Evolutionary conservation across 352 stramenopile species (phyloP).

Genomic region (Globisporangium iwayamae): DNA sequence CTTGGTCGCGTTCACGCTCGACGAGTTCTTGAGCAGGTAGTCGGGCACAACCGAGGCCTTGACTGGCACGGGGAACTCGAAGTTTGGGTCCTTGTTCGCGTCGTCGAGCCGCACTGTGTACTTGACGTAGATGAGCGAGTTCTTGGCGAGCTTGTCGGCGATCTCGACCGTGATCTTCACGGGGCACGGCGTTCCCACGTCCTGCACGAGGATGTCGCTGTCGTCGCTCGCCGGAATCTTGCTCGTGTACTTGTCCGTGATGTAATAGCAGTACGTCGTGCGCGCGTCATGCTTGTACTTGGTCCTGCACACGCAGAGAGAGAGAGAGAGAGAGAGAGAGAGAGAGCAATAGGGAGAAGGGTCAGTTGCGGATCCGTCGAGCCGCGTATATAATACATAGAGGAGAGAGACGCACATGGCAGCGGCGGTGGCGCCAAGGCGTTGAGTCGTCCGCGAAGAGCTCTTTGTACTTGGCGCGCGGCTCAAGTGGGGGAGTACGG

Average conservation of each 20-base stretch:
- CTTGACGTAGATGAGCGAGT: slow-evolving; percentile 43
- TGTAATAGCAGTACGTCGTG: slow-evolving; percentile 84
- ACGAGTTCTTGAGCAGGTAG: slow-evolving; percentile 27
- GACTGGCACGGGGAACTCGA: slow-evolving; percentile 56
- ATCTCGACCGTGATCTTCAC: slow-evolving; percentile 68
- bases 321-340: background rate
- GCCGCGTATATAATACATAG: background rate
- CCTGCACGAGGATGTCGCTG: slow-evolving; percentile 38
- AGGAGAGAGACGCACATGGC: slow-evolving; percentile 7
- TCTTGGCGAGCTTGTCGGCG: slow-evolving; percentile 40
- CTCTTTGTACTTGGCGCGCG: slow-evolving; percentile 14
- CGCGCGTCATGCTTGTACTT: slow-evolving; percentile 72
- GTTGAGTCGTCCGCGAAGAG: slow-evolving; percentile 2
- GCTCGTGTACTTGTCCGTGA: slow-evolving; percentile 53
- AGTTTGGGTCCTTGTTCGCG: slow-evolving; percentile 33
- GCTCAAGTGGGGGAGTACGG: slow-evolving; percentile 13
- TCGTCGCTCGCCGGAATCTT: slow-evolving; percentile 34
- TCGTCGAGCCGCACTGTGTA: slow-evolving; percentile 68
- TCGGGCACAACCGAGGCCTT: slow-evolving; percentile 37
- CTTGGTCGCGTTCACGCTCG: slow-evolving; percentile 24
- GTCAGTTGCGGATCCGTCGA: background rate
- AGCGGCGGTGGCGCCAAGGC: background rate
- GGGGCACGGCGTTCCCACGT: slow-evolving; percentile 44
- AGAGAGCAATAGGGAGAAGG: too few species aligned
- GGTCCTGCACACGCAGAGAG: slow-evolving; percentile 17